Conservation (phyloP, 768 basidiomycete species). For the Lactarius sanguifluus region DNA sequence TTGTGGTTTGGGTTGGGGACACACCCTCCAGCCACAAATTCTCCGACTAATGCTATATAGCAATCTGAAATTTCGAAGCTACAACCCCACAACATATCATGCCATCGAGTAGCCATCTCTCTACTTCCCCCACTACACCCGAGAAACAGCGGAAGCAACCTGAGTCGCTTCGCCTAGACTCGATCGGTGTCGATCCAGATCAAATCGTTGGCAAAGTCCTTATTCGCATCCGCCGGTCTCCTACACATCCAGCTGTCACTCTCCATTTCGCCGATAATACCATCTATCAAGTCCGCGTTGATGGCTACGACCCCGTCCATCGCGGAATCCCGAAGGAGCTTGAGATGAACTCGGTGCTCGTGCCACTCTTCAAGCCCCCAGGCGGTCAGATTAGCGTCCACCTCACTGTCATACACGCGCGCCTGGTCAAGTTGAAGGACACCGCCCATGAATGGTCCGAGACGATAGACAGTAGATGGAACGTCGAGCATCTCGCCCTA, state of each 20-base stretch:
- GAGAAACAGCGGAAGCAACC: constrained; percentile 21
- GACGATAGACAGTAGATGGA: constrained; percentile 40
- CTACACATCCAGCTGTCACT: constrained; percentile 38
- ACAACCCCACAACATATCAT: constrained; percentile 3
- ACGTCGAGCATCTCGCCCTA: constrained; percentile 48
- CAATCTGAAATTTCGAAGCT: constrained; percentile 3
- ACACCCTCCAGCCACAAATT: constrained; percentile 11
- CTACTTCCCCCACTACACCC: constrained; percentile 12
- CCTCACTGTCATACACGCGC: constrained; percentile 53
- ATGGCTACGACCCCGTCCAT: constrained; percentile 58
- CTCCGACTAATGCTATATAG: constrained; percentile 17
- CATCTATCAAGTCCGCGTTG: constrained; percentile 50
- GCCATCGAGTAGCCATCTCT: constrained; percentile 6
- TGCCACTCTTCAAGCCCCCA: constrained; percentile 40
- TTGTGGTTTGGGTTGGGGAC: neutral
- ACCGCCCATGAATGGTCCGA: constrained; percentile 51
- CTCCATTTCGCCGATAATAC: constrained; percentile 40
- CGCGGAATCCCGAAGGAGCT: constrained; percentile 59
- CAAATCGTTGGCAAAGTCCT: constrained; percentile 38
- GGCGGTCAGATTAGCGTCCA: constrained; percentile 36
- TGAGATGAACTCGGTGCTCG: constrained; percentile 49
- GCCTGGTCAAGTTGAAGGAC: constrained; percentile 54
- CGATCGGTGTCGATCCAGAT: constrained; percentile 36
- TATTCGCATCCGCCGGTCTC: constrained; percentile 36
- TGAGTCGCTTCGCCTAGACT: constrained; percentile 26